Evolutionary conservation across 2,329 filamentous ascomycete genomes (phyloP).

Genomic region (Colletotrichum salicis): DNA sequence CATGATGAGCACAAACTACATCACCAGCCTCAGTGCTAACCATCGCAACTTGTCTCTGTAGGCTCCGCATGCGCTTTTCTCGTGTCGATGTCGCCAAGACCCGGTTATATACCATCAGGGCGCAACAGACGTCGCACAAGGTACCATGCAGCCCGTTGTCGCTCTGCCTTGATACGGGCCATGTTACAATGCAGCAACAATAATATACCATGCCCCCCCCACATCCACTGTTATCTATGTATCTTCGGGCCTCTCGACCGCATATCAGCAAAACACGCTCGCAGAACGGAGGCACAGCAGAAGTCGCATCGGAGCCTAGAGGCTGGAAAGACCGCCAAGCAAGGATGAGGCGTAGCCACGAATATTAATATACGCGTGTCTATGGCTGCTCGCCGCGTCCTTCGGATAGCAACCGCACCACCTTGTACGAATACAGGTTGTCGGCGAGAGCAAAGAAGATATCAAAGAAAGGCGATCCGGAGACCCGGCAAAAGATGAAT

Average conservation of each 20-base stretch:
- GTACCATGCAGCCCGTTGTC: constrained; percentile 8
- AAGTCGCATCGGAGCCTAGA: not conserved
- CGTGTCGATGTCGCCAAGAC: not conserved
- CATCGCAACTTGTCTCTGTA: not conserved
- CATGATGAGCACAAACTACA: constrained; percentile 4
- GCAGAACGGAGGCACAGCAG: constrained; percentile 8
- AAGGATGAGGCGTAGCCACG: not conserved
- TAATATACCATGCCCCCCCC: not conserved
- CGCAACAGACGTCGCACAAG: constrained; percentile 6
- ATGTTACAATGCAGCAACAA: constrained; percentile 1
- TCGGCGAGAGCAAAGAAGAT: not conserved
- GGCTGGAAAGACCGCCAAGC: not conserved
- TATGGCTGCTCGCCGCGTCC: not conserved
- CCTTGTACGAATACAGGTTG: not conserved
- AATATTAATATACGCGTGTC: constrained; percentile 12
- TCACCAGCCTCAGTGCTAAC: not conserved
- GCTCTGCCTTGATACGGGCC: constrained; percentile 13
- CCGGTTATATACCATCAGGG: not conserved
- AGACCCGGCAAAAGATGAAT: constrained; percentile 4
- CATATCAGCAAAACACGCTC: not conserved
- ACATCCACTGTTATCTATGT: constrained; percentile 13
- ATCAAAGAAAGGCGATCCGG: constrained; percentile 4
- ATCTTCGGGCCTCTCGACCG: constrained; percentile 6
- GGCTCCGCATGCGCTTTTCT: not conserved
- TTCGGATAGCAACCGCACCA: not conserved